Base-by-base conservation (phyloP, 768 basidiomycete genomes). In the Podaxis rugospora region DNA sequence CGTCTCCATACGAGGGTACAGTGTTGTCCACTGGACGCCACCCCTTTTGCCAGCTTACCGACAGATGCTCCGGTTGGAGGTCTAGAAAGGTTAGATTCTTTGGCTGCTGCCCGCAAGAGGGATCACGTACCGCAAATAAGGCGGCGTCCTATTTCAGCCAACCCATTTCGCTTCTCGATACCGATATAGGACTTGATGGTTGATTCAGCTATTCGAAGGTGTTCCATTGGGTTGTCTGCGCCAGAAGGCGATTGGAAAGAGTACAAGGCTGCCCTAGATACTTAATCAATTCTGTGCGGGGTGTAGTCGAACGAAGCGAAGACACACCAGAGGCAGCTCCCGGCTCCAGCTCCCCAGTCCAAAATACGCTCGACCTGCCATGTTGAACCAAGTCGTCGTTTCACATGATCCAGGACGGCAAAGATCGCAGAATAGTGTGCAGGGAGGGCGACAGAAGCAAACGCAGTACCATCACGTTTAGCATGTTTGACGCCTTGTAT, bases 281-380 rank as follows among this genome's bases (percentile, higher is more conserved):
- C 64, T 10, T 56, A 61, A 63, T 49, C 65, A 56, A 59, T 49
- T 66, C n/a, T 28, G 32, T 32, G 18, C 55, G 47, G 28, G 55
- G 55, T 16, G 52, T 44, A 25, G 14, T 42, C 14, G 16, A 40
- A 42, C 37, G 57, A 40, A 47, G 0, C 35, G 60, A 25, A 39
- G 25, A 64, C 56, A 66, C 80, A 94, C 93, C 94, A 95, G 28
- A 95, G 79, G 1, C 87, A 92, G 66, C 88, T 90, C 10, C 92
- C 93, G 0, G 88, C 85, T 7, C 85, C 93, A 56, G 88, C 80
- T 10, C 94, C 93, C 88, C 90, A 95, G 66, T 96, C 93, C 44
- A 93, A 76, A 10, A 96, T 76, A 36, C 76, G 80, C 27, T 85
- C 75, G 57, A 85, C 76, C 35, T 74, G 72, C 84, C 82, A 90